Conservation (phyloP, 768 basidiomycete genomes). For the Trametes punicea region DNA sequence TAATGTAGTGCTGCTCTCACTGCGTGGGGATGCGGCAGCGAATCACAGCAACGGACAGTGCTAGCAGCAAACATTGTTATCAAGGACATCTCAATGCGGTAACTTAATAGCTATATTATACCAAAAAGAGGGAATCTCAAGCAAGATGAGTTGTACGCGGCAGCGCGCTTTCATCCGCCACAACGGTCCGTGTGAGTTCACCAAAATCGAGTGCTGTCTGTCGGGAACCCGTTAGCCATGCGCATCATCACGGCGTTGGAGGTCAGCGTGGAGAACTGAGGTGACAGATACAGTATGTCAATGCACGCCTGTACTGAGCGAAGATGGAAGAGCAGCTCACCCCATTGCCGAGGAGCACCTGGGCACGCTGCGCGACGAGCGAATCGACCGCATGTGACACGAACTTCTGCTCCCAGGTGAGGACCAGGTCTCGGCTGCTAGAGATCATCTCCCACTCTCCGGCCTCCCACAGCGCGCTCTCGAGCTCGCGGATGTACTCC, state of each 20-base stretch:
- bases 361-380: slow-evolving; percentile 60
- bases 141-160: not conserved
- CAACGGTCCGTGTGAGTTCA: slow-evolving; percentile 19
- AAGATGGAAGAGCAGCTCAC: slow-evolving; percentile 38
- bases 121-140: no score
- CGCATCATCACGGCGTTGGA: slow-evolving; percentile 47
- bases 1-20: no score
- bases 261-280: slow-evolving; percentile 47
- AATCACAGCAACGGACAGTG: not conserved
- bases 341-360: slow-evolving; percentile 69
- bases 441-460: slow-evolving; percentile 46
- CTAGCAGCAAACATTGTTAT: not conserved
- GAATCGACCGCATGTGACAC: slow-evolving; percentile 62
- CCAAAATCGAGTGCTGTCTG: slow-evolving; percentile 40
- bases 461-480: slow-evolving; percentile 34
- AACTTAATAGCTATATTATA: not conserved
- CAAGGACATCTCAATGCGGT: not conserved
- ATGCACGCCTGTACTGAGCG: not conserved
- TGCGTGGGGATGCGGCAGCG: not conserved
- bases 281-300: not conserved
- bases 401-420: slow-evolving; percentile 53
- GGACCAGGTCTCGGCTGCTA: slow-evolving; percentile 53
- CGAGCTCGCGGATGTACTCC: slow-evolving; percentile 49
- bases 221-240: slow-evolving; percentile 30
- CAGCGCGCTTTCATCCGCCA: no score